Base-by-base conservation (phyloP, 2,329 filamentous ascomycete species). In the Alternaria solani region DNA sequence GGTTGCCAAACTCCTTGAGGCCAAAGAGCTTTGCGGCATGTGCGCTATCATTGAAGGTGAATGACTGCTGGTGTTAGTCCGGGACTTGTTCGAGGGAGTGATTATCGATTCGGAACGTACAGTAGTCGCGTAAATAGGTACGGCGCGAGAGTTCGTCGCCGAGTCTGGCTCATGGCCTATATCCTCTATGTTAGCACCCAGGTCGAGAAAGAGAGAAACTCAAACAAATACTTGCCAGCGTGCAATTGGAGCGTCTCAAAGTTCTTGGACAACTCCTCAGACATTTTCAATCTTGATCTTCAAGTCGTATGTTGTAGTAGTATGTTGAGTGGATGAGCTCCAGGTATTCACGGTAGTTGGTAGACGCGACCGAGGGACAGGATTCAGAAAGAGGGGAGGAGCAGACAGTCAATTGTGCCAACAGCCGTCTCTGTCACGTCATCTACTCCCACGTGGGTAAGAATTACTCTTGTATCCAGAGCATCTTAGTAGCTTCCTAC, bases 1-100 rank as follows among this genome's bases (percentile, higher is more conserved):
- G 96, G 82, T 98, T 98, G 81, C 94, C 95, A 73, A 92, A 91
- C 82, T 98, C 93, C 83, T 98, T 96, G 80, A 99, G 91, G 76
- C 93, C 92, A 77, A 99, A 99, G 42, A 99, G 89, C 78, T 93
- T 89, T 57, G 95, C 95, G 63, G 93, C 95, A 75, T 98, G 95
- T 51, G 93, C 94, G 52, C 93, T 97, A 83, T 98, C 92, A 87
- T 98, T 91, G 87, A 99, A 99, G 54, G 88, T 88, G 81, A 85
- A 99, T 74, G 93, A 97, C 91, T 93, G 23, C 4, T 6, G 7
- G 9, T 1, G 34, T 75, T 32, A 76, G 64, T 20, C 48, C 43
- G 26, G 39, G 5, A 36, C 20, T 23, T 12, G 12, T 7, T 41
- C 2, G 23, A 30, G 23, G n/a, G 18, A 8, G 28, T 36, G 11